These are phyloP conservation scores for Fonsecaea pugnacius DNA, from an alignment of 2,329 filamentous ascomycete species.

Conservation along the genomic window DNA sequence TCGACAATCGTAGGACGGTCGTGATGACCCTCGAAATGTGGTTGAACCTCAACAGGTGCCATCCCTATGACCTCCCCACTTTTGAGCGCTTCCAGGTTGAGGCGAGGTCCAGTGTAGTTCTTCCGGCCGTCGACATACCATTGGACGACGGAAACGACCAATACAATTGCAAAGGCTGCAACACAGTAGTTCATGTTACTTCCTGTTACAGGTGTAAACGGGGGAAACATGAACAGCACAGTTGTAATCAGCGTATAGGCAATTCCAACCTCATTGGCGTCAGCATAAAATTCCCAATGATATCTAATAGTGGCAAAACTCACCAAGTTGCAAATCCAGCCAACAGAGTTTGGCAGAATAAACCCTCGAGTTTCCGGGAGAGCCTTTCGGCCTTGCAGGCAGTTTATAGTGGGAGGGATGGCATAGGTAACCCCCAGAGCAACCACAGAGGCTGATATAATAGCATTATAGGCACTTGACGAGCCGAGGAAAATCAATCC, in stretches of 20 bases:
- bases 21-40: too few species aligned
- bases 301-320: slow-evolving; percentile 26
- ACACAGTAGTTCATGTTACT: slow-evolving; percentile 68
- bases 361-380: slow-evolving; percentile 65
- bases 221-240: slow-evolving; percentile 75
- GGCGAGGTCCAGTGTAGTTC: slow-evolving; percentile 61
- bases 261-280: slow-evolving; percentile 55
- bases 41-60: slow-evolving; percentile 24
- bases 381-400: slow-evolving; percentile 67
- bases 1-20: too few species aligned
- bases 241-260: slow-evolving; percentile 72
- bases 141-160: slow-evolving; percentile 61
- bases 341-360: slow-evolving; percentile 58
- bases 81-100: slow-evolving; percentile 48
- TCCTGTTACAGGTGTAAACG: slow-evolving; percentile 64
- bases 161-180: slow-evolving; percentile 63
- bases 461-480: slow-evolving; percentile 70
- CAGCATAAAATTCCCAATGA: background rate
- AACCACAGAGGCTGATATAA: slow-evolving; percentile 72
- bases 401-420: slow-evolving; percentile 73
- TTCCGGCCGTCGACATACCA: slow-evolving; percentile 66
- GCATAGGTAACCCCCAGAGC: slow-evolving; percentile 73
- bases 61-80: slow-evolving; percentile 37
- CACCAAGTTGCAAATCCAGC: slow-evolving; percentile 64
- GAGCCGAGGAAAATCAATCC: slow-evolving; percentile 73